phyloP scores from a whole-genome alignment of 228 moss, liverwort and hornwort species.

The Sphagnum magellanicum region DNA sequence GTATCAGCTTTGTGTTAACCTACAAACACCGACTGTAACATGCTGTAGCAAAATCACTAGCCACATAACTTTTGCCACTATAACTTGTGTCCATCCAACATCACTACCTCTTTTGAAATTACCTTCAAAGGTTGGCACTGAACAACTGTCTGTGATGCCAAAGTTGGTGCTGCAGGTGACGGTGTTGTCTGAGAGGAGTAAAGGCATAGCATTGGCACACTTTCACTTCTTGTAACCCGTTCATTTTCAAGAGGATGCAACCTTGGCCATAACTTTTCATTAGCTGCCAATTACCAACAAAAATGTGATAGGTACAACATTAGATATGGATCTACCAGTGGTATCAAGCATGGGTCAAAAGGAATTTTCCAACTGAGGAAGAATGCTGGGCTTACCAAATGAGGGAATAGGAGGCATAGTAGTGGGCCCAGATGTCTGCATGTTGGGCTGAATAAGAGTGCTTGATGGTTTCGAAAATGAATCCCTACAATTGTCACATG shows the following conservation, averaged over 20 bases:
- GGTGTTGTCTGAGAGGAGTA: slow-evolving; percentile 83
- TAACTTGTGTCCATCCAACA: no score
- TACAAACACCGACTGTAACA: no score
- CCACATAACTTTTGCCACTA: no score
- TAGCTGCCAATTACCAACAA: no score
- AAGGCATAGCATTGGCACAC: slow-evolving; percentile 76
- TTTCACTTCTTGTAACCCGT: slow-evolving; percentile 37
- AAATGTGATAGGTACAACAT: no score
- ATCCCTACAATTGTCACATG: slow-evolving; percentile 43
- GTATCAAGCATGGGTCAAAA: no score
- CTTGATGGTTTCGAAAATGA: slow-evolving; percentile 79
- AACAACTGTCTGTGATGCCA: slow-evolving; percentile 87
- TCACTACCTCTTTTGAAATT: background rate
- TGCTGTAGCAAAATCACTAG: no score
- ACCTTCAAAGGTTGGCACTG: slow-evolving; percentile 97
- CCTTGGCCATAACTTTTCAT: slow-evolving; percentile 87
- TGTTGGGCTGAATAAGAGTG: slow-evolving; percentile 91
- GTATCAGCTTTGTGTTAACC: no score
- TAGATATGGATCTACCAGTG: no score
- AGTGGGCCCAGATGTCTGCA: slow-evolving; percentile 54
- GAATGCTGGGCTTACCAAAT: slow-evolving; percentile 53
- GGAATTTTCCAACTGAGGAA: background rate
- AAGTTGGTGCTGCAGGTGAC: slow-evolving; percentile 74
- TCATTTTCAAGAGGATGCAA: slow-evolving; percentile 78
- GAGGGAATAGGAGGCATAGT: slow-evolving; percentile 74